phyloP scores from a whole-genome alignment of 2,329 filamentous ascomycete species.

The Scedosporium minutisporum region DNA sequence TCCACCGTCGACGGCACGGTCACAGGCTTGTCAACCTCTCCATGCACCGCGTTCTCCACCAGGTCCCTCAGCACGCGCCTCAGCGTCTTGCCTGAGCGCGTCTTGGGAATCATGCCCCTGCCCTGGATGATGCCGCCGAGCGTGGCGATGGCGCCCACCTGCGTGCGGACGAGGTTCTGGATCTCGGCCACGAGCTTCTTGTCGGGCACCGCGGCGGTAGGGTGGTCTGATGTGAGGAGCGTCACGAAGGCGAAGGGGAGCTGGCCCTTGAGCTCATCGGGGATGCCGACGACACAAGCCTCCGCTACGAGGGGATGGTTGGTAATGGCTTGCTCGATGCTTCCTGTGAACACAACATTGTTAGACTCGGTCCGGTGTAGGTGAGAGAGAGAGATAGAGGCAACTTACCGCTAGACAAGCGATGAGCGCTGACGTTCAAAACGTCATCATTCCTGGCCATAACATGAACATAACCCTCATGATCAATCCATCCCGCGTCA shows the following conservation, averaged over 20 bases:
- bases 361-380: background rate
- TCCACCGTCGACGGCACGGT: conserved; percentile 77
- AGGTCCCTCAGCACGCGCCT: conserved; percentile 73
- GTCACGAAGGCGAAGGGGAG: conserved; percentile 84
- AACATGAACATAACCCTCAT: conserved; percentile 56
- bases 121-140: conserved; percentile 81
- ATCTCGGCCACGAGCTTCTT: conserved; percentile 46
- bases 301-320: conserved; percentile 72
- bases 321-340: conserved; percentile 85
- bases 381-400: background rate
- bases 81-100: conserved; percentile 83
- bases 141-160: conserved; percentile 80
- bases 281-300: conserved; percentile 77
- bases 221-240: conserved; percentile 36
- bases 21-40: conserved; percentile 62
- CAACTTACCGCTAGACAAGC: conserved; percentile 69
- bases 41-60: conserved; percentile 70
- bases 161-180: conserved; percentile 60
- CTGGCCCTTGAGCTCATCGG: conserved; percentile 79
- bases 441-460: conserved; percentile 70
- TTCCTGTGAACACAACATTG: conserved; percentile 38
- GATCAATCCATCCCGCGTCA: conserved; percentile 78
- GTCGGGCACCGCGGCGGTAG: conserved; percentile 39
- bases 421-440: conserved; percentile 90
- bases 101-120: conserved; percentile 82